Evolutionary conservation across 2,329 filamentous ascomycete genomes (phyloP), one percentile per base, ranked within the genome.

Genomic region (Microsporum ferrugineum): DNA sequence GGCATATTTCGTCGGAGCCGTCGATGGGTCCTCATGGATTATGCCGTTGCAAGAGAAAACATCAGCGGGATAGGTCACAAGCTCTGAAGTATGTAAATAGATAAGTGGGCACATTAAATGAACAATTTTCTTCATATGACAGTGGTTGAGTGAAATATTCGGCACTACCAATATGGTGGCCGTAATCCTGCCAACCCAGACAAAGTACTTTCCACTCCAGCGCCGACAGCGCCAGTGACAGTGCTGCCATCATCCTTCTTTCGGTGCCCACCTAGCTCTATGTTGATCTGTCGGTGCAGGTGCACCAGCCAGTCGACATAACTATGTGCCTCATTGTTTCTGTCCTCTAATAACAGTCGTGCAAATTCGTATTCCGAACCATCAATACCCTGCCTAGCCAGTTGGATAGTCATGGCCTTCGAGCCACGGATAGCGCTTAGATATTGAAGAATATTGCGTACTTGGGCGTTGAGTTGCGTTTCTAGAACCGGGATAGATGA

Each of bases 231-330:
- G 12, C 33, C 68, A 45, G 69, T 66, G 33, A 55, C 51, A 12
- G 71, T 63, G 45, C 68, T 69, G 8, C 67, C 69, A 45, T 78
- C 76, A n/a, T 78, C 76, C 62, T 75, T 76, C 67, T 77, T 78
- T 58, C 77, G 73, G 64, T 79, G 77, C 39, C 78, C 78, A 56
- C 79, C 78, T 66, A 84, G 73, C 82, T 99, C 94, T 65, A 96
- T 79, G 72, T 96, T 91, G 65, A 99, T 94, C 67, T 88, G 86
- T 68, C 92, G 87, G 76, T 99, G 94, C 64, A 97, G 82, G 74
- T 96, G 89, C 62, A 99, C 94, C 69, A 99, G 80, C 94, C 94
- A 99, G 76, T 99, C 94, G 38, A 97, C 94, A 75, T 97, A 99
- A 71, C 89, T 95, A 76, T 95, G 91, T 39, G 94, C 94, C 77